A percentile compares a stretch with the other conserved stretches of the same genome.
These are phyloP conservation scores for Phytophthora niederhauseri DNA, from an alignment of 352 stramenopile genomes.

Conservation along the genomic window DNA sequence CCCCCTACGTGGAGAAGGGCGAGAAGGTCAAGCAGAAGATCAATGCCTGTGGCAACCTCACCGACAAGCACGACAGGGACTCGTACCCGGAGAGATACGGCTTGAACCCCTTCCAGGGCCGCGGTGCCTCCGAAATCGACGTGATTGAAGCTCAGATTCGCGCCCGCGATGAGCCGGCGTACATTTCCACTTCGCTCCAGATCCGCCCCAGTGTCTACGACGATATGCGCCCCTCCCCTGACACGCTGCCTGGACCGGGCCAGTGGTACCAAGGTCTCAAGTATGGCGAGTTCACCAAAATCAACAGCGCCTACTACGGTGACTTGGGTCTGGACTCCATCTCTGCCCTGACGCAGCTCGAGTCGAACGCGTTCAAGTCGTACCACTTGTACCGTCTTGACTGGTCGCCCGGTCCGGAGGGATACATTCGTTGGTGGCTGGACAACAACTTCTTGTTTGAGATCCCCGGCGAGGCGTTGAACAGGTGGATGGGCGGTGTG, in stretches of 20 bases:
- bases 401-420: slow-evolving; percentile 92
- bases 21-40: slow-evolving; percentile 94
- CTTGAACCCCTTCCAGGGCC: slow-evolving; percentile 90
- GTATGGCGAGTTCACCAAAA: slow-evolving; percentile 84
- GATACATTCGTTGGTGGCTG: slow-evolving; percentile 95
- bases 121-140: slow-evolving; percentile 97
- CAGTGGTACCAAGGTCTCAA: slow-evolving; percentile 93
- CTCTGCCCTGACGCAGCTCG: slow-evolving; percentile 93
- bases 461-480: slow-evolving; percentile 90
- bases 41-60: slow-evolving; percentile 94
- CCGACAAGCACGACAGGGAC: slow-evolving; percentile 91
- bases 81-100: slow-evolving; percentile 91
- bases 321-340: slow-evolving; percentile 95
- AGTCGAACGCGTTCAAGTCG: slow-evolving; percentile 90
- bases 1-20: slow-evolving; percentile 80
- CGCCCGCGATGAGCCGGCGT: slow-evolving; percentile 86
- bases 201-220: slow-evolving; percentile 80
- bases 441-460: slow-evolving; percentile 95
- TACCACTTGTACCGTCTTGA: slow-evolving; percentile 96
- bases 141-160: slow-evolving; percentile 93
- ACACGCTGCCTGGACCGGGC: slow-evolving; percentile 57
- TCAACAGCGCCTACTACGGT: slow-evolving; percentile 97
- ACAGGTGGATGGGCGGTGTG: slow-evolving; percentile 65
- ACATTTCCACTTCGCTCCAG: slow-evolving; percentile 95
- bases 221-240: slow-evolving; percentile 65